These are phyloP conservation scores for Rhynchosporium agropyri DNA, from an alignment of 2,329 filamentous ascomycete species.

Conservation along the genomic window DNA sequence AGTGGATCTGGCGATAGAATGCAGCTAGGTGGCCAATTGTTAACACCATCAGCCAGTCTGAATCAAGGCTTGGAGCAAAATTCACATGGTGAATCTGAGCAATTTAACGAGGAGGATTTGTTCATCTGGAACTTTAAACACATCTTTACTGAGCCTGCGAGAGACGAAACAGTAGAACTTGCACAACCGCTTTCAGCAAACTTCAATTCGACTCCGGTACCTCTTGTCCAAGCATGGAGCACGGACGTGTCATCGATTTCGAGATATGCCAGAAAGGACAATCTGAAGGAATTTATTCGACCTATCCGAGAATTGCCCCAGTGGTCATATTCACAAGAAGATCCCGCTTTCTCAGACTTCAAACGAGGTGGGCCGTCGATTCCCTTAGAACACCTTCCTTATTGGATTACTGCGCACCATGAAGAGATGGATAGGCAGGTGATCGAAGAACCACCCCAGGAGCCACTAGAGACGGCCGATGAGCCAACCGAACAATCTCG, in stretches of 20 bases:
- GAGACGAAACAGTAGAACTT: constrained; percentile 50
- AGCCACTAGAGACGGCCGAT: constrained; percentile 2
- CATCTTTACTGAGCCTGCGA: constrained; percentile 45
- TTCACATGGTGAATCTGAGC: constrained; percentile 24
- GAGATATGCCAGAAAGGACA: constrained; percentile 48
- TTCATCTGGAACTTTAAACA: constrained; percentile 47
- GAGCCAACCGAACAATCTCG: constrained; percentile 21
- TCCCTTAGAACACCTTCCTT: constrained; percentile 34
- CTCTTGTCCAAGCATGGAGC: constrained; percentile 42
- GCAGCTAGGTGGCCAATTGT: neutral
- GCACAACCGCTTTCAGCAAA: constrained; percentile 49
- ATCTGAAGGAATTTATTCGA: constrained; percentile 48
- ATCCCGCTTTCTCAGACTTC: constrained; percentile 48
- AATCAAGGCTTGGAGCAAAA: constrained; percentile 1
- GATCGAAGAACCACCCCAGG: neutral
- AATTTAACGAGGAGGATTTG: constrained; percentile 38
- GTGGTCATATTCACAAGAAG: constrained; percentile 48
- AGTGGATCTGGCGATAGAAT: neutral
- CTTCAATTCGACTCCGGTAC: constrained; percentile 51
- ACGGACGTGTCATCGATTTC: constrained; percentile 47
- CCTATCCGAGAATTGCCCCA: constrained; percentile 47
- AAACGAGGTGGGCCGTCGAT: constrained; percentile 32
- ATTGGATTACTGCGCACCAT: constrained; percentile 35
- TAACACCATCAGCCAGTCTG: constrained; percentile 4
- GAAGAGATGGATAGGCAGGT: constrained; percentile 10